phyloP scores from a whole-genome alignment of 805 yeast genomes.

The Ogataea thermomethanolica region DNA sequence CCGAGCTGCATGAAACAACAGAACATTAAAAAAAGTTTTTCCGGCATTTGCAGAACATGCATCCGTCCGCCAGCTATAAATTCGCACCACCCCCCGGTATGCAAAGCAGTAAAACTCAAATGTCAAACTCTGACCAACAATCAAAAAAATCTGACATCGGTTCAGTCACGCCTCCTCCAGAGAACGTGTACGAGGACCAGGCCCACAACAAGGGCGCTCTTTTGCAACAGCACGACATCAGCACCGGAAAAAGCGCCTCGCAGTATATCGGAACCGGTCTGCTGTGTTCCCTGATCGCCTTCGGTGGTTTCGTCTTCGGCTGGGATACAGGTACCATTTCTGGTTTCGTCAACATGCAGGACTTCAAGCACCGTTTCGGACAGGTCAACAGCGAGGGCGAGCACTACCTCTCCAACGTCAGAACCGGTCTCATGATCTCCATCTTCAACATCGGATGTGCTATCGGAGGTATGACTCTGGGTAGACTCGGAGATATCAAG shows the following conservation, averaged over 20 bases:
- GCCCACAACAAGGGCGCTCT: constrained; percentile 11
- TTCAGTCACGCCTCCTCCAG: constrained; percentile 22
- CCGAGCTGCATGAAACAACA: constrained; percentile 5
- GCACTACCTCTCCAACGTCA: constrained; percentile 43
- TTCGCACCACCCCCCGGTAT: not conserved
- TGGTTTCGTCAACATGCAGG: constrained; percentile 64
- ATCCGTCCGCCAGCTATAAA: not conserved
- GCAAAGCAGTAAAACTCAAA: constrained; percentile 1
- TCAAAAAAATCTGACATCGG: constrained; percentile 18
- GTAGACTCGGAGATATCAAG: constrained; percentile 52
- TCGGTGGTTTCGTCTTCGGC: constrained; percentile 76
- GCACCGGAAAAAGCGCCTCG: constrained; percentile 23
- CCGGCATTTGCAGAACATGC: constrained; percentile 10
- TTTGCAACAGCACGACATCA: constrained; percentile 12
- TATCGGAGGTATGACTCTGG: constrained; percentile 61
- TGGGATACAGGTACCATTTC: constrained; percentile 79
- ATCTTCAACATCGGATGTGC: constrained; percentile 73
- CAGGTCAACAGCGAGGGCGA: constrained; percentile 38
- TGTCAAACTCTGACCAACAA: constrained; percentile 17
- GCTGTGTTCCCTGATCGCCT: constrained; percentile 57
- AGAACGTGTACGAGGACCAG: constrained; percentile 25
- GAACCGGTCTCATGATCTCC: constrained; percentile 63
- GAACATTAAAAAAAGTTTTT: constrained; percentile 8
- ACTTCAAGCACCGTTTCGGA: constrained; percentile 54
- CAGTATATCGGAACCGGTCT: constrained; percentile 27